Percentiles rank a stretch among this genome's conserved stretches.
Conservation (phyloP, 139 green algal genomes). For the Ostreobium quekettii region DNA sequence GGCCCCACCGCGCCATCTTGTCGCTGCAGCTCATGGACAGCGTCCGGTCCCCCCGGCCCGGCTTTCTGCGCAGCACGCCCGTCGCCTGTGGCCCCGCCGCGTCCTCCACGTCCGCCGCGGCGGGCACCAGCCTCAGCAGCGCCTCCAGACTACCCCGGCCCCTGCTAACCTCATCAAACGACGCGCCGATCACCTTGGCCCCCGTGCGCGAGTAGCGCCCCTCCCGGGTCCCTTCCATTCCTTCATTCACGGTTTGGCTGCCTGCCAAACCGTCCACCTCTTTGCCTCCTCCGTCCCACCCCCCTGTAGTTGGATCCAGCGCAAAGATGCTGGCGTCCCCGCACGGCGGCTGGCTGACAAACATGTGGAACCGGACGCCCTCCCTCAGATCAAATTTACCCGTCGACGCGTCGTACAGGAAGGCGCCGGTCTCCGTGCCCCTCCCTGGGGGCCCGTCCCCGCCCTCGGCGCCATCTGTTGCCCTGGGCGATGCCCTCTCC, state of each 20-base stretch:
- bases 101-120: constrained; percentile 61
- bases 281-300: too few species aligned
- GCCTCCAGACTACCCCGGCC: neutral
- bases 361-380: constrained; percentile 61
- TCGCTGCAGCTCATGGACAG: constrained; percentile 90
- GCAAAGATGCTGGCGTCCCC: constrained; percentile 70
- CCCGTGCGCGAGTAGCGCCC: constrained; percentile 17
- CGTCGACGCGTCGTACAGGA: constrained; percentile 16
- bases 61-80: constrained; percentile 72
- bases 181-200: constrained; percentile 35
- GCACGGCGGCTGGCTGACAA: constrained; percentile 72
- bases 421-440: too few species aligned
- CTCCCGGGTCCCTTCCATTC: too few species aligned
- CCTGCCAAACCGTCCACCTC: too few species aligned
- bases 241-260: too few species aligned
- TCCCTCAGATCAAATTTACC: constrained; percentile 32
- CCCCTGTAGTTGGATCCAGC: too few species aligned
- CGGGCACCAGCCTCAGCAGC: too few species aligned
- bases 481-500: neutral
- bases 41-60: constrained; percentile 75
- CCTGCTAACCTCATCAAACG: constrained; percentile 53
- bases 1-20: constrained; percentile 82
- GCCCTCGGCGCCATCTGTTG: neutral
- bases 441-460: too few species aligned
- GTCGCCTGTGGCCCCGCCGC: constrained; percentile 33